These are phyloP conservation scores for Saccharomyces hybrid DNA, from an alignment of 1,139 yeast species.

Conservation along the genomic window DNA sequence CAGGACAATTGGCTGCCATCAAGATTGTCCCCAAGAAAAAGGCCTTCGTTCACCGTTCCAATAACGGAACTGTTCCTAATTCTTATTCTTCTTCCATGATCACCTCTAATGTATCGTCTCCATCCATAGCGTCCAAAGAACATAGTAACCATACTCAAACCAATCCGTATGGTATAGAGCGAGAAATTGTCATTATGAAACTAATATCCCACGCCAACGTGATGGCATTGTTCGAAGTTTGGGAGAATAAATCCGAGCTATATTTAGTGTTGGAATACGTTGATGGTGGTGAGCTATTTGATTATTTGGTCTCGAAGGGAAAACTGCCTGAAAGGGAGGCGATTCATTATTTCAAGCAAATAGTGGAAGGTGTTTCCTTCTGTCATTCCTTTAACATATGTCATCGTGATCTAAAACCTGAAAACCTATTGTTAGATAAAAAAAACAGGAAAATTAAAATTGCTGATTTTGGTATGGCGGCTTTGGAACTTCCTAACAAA, in stretches of 20 bases:
- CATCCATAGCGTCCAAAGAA: conserved; percentile 10
- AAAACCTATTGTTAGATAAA: conserved; percentile 60
- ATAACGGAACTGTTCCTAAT: conserved; percentile 8
- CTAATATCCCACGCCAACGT: conserved; percentile 69
- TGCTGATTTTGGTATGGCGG: conserved; percentile 88
- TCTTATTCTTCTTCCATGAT: conserved; percentile 7
- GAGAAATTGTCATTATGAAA: conserved; percentile 80
- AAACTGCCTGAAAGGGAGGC: conserved; percentile 73
- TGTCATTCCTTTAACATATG: conserved; percentile 77
- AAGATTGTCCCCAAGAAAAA: conserved; percentile 60
- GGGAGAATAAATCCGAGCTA: conserved; percentile 74
- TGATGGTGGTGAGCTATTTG: conserved; percentile 78
- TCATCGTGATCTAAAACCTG: conserved; percentile 78
- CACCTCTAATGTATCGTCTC: conserved; percentile 13
- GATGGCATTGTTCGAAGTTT: conserved; percentile 67
- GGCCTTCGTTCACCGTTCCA: background rate
- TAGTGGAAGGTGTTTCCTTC: conserved; percentile 70
- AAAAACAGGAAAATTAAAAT: conserved; percentile 57
- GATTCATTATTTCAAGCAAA: conserved; percentile 66
- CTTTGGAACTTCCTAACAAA: conserved; percentile 64
- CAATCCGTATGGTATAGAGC: conserved; percentile 65
- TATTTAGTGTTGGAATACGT: conserved; percentile 72
- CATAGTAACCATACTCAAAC: conserved; percentile 2
- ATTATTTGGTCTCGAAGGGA: conserved; percentile 68
- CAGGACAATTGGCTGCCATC: conserved; percentile 75